Evolutionary conservation across 176 grass and related monocot species (phyloP).

Genomic region (Triticum monococcum): DNA sequence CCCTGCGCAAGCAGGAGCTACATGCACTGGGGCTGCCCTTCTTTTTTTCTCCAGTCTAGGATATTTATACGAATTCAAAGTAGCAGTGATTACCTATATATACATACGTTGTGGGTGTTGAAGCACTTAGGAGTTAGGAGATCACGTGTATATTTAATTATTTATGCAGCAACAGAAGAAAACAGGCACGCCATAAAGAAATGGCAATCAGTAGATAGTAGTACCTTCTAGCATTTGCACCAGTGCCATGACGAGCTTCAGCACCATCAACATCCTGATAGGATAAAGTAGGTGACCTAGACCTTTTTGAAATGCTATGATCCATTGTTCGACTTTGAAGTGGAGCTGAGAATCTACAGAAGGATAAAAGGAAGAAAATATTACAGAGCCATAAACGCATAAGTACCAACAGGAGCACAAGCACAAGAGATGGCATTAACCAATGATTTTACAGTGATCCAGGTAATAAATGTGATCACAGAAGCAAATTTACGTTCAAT

Average conservation of each 20-base stretch:
- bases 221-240: slow-evolving; percentile 48
- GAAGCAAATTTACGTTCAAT: background rate
- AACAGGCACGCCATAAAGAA: slow-evolving; percentile 3
- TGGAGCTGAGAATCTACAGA: slow-evolving; percentile 29
- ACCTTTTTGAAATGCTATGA: slow-evolving; percentile 53
- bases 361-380: slow-evolving; percentile 13
- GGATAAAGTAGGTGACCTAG: slow-evolving; percentile 49
- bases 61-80: background rate
- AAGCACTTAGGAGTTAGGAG: slow-evolving; percentile 15
- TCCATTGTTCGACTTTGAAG: slow-evolving; percentile 43
- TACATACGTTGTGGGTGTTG: background rate
- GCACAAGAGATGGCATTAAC: background rate
- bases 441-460: slow-evolving; percentile 1
- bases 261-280: slow-evolving; percentile 46
- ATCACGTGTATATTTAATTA: background rate
- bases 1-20: too few relatives aligned
- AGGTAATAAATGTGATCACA: slow-evolving; percentile 9
- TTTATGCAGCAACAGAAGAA: background rate
- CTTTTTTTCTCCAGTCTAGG: background rate
- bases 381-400: slow-evolving; percentile 9
- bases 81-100: background rate
- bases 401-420: background rate
- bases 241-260: slow-evolving; percentile 28
- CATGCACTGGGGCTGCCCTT: too few relatives aligned
- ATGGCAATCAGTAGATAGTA: slow-evolving; percentile 12